Evolutionary conservation across 192 early-diverging fungal genomes (phyloP).

Genomic region (Podochytrium sp.): DNA sequence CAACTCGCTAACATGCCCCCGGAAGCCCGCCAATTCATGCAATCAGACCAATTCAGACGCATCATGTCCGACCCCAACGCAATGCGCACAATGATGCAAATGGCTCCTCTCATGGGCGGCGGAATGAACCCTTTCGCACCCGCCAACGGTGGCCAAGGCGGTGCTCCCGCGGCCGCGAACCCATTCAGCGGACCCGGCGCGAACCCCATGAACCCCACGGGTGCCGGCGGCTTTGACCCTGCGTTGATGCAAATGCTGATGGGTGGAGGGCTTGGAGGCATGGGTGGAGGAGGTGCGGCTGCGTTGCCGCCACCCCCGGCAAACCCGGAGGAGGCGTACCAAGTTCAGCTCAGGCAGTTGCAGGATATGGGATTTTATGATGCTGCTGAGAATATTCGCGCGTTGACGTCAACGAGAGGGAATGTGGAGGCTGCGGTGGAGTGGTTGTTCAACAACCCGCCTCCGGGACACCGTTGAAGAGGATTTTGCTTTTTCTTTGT

Average conservation of each 20-base stretch:
- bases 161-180: background rate
- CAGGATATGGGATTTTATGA: slow-evolving; percentile 98
- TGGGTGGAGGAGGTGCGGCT: background rate
- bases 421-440: slow-evolving; percentile 97
- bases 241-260: slow-evolving; percentile 40
- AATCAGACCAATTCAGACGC: slow-evolving; percentile 52
- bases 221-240: slow-evolving; percentile 37
- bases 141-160: background rate
- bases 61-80: slow-evolving; percentile 87
- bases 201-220: slow-evolving; percentile 35
- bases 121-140: slow-evolving; percentile 45
- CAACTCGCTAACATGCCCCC: slow-evolving; percentile 76
- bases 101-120: slow-evolving; percentile 40
- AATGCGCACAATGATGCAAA: slow-evolving; percentile 67
- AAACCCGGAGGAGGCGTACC: slow-evolving; percentile 55
- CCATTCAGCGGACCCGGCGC: slow-evolving; percentile 12
- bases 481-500: slow-evolving; percentile 20
- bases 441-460: slow-evolving; percentile 63
- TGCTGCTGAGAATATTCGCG: slow-evolving; percentile 87
- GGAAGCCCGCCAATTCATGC: slow-evolving; percentile 84
- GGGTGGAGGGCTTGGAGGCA: slow-evolving; percentile 21
- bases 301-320: slow-evolving; percentile 37
- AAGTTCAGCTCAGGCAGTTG: slow-evolving; percentile 77
- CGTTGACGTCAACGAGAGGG: slow-evolving; percentile 77
- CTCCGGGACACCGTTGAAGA: slow-evolving; percentile 37